Conservation (phyloP, 2,329 filamentous ascomycete genomes). For the Tolypocladium pustulatum region DNA sequence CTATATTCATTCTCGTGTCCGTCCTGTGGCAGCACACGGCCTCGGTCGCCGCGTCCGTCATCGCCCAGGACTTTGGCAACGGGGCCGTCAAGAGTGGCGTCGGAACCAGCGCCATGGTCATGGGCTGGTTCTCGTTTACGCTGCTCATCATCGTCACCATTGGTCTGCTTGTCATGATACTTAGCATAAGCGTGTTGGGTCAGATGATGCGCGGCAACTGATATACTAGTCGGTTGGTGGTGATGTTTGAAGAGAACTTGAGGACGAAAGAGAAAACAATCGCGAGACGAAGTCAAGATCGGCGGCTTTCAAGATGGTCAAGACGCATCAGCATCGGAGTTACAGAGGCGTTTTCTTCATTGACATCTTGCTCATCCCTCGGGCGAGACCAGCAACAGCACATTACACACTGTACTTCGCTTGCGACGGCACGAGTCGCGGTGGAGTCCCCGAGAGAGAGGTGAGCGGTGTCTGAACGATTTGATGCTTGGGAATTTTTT, state of each 20-base stretch:
- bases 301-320: slow-evolving; percentile 2
- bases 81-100: slow-evolving; percentile 79
- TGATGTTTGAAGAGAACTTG: background rate
- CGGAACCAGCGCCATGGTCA: slow-evolving; percentile 88
- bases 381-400: background rate
- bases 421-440: background rate
- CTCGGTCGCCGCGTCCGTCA: slow-evolving; percentile 86
- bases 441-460: background rate
- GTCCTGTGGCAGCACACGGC: slow-evolving; percentile 90
- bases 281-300: background rate
- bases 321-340: slow-evolving; percentile 24
- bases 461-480: background rate
- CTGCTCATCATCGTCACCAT: slow-evolving; percentile 92
- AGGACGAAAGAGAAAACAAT: slow-evolving; percentile 2
- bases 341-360: slow-evolving; percentile 11
- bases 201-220: slow-evolving; percentile 36
- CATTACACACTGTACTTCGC: background rate
- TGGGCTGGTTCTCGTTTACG: slow-evolving; percentile 96
- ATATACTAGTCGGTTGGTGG: slow-evolving; percentile 1
- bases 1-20: slow-evolving; percentile 63
- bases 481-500: background rate
- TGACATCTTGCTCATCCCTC: background rate
- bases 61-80: slow-evolving; percentile 87
- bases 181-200: slow-evolving; percentile 76
- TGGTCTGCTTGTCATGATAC: slow-evolving; percentile 88